A percentile compares a stretch with the other conserved stretches of the same genome.
Conservation (phyloP, 73 alveolate genomes). For the Paramecium primaurelia region DNA sequence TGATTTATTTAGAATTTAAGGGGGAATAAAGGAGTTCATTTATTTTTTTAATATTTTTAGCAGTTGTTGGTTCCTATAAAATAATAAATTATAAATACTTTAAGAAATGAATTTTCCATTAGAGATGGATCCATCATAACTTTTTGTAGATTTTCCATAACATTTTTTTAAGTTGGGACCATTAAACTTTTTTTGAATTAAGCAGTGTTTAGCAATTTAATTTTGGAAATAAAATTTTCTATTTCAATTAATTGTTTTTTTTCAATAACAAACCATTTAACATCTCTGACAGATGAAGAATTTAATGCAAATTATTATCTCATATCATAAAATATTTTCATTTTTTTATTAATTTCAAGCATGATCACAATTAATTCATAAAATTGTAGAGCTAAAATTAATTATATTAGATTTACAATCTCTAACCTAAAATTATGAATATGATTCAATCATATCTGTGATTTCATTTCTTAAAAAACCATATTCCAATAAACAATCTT, state of each 20-base stretch:
- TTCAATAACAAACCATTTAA: neutral
- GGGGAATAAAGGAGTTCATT: neutral
- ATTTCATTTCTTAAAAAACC: neutral
- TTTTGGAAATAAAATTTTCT: neutral
- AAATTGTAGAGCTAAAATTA: neutral
- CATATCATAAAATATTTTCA: neutral
- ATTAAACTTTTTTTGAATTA: neutral
- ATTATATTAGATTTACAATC: neutral
- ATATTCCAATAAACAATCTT: constrained; percentile 19
- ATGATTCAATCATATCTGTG: neutral
- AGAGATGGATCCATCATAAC: neutral
- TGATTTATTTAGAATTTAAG: neutral
- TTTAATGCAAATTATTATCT: neutral
- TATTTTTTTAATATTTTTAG: neutral
- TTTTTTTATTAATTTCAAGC: neutral
- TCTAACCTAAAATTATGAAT: neutral
- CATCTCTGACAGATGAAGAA: constrained; percentile 41
- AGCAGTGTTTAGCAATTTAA: neutral
- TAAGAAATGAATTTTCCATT: neutral
- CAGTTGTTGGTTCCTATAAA: neutral
- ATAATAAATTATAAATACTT: neutral
- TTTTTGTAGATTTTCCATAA: neutral
- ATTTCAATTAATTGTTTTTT: neutral
- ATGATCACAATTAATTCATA: neutral
- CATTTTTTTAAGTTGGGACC: neutral